A percentile compares a stretch with the other conserved stretches of the same genome.
These are phyloP conservation scores for Beauveria medogensis DNA, from an alignment of 2,329 filamentous ascomycete species.

Conservation along the genomic window DNA sequence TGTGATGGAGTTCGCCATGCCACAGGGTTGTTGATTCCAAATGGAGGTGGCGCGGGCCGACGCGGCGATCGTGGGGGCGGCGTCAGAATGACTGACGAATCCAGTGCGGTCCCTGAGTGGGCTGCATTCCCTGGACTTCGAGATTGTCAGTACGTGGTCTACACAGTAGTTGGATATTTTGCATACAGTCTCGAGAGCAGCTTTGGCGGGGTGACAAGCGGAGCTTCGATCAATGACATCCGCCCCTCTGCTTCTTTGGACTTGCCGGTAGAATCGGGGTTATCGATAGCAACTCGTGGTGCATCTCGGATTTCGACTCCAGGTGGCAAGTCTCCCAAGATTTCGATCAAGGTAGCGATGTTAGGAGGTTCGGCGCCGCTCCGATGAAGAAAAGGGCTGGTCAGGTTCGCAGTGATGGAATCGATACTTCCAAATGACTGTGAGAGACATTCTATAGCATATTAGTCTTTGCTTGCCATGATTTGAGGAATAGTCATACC, in stretches of 20 bases:
- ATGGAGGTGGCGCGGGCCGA: not conserved
- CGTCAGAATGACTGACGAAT: not conserved
- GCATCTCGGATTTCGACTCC: not conserved
- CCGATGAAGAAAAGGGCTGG: not conserved
- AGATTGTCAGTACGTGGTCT: not conserved
- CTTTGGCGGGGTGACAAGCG: conserved; percentile 22
- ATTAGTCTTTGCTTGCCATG: not conserved
- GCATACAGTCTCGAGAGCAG: conserved; percentile 23
- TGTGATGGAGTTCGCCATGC: conserved; percentile 11
- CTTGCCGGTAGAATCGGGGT: not conserved
- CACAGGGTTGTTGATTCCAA: conserved; percentile 10
- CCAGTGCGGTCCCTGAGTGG: not conserved
- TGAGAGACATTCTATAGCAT: not conserved
- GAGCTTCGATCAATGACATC: conserved; percentile 14
- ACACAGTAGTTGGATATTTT: not conserved
- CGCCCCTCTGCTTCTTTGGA: not conserved
- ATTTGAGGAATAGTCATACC: not conserved
- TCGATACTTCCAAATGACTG: conserved; percentile 8
- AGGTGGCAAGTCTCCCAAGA: not conserved
- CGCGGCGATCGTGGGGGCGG: conserved; percentile 14
- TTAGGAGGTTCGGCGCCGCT: not conserved
- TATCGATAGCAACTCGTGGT: not conserved
- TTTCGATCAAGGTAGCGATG: conserved; percentile 2
- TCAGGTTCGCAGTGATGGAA: not conserved
- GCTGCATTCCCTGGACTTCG: not conserved